Base-by-base conservation (phyloP, 345 rosid genomes). In the Camelina hispida region DNA sequence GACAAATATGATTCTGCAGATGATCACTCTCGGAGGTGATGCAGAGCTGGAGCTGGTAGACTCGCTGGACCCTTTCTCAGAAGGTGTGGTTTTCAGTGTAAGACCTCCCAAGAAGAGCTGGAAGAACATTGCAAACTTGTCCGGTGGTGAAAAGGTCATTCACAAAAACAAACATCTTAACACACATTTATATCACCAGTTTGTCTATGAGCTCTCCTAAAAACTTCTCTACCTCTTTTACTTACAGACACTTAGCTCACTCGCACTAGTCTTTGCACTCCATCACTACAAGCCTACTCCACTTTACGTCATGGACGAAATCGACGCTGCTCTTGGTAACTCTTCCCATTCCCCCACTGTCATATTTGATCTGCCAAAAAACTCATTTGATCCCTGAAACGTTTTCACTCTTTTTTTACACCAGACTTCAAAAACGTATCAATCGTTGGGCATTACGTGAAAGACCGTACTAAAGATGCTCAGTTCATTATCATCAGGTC, bases 211-310 rank as follows among this genome's bases (percentile, higher is more conserved):
- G 65, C 47, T 64, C 22, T 43, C 50, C 43, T 43, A 25, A 61
- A 60, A 46, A 28, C 40, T 56, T 38, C 0, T 38, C 44, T 20
- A 9, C 65, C 37, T 52, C 50, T 66, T 66, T 62, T 50, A 38
- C 62, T 62, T 78, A 73, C 91, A 95, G 98, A 95, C 99, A 63
- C 97, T 95, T 77, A 89, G 97, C 82, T 95, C 99, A 38, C 76
- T 95, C 66, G 98, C 99, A 71, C 94, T 95, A 32, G 96, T 92
- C 65, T 95, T 95, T 76, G 99, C 98, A 32, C 98, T 95, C 67
- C 99, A 95, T 84, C 99, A 93, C 82, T 95, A 93, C 90, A 95
- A 95, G 87, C 97, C 99, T 25, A 95, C 98, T 1, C 99, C 99
- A 0, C 96, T 95, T 17, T 95, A 95, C 73, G 99, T 93, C 30